Evolutionary conservation across 495 filamentous ascomycete species (phyloP), one percentile per base, ranked within the genome.

Genomic region (Hyaloscypha variabilis): DNA sequence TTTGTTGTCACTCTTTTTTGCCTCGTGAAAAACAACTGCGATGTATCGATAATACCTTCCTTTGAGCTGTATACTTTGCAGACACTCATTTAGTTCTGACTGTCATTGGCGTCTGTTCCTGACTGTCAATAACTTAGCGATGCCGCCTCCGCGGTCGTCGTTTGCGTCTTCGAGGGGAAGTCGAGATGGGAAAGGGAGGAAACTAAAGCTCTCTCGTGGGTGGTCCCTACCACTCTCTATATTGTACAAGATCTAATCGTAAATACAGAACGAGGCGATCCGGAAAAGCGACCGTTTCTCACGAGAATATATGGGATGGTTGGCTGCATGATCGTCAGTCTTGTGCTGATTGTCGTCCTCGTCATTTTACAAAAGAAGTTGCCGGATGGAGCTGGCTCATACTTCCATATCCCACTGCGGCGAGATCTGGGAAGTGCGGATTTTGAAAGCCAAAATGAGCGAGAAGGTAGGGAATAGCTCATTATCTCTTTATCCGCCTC

Each of bases 341-440:
- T 64, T 14, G 25, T 25, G 28, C 55, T 64, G 23, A 64, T 64
- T 13, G 62, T 26, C 29, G 2, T 64, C n/a, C 57, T 64, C 23
- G 29, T 64, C 23, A 6, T 64, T 28, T 36, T 64, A 4, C 34
- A 64, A 58, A 64, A 64, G 53, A 64, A 29, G 17, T 34, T 64
- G 23, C 62, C 62, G 17, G 36, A 50, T 52, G 62, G 62, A 19
- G 57, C 62, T 3, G 57, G 49, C n/a, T 64, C 62, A 0, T 1
- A 57, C 6, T 64, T 64, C 21, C 62, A 58, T 51, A 23, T 39
- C 4, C 39, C 62, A 26, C 23, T 30, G 31, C 53, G 53, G 25
- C 19, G 62, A 50, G 54, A 58, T 36, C 4, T 58, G 19, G 19
- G 19, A 34, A 25, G 2, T 24, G 6, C 19, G 8, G 53, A 8